Conservation (phyloP, 169 alveolate species). For the Plasmodium fragile region DNA sequence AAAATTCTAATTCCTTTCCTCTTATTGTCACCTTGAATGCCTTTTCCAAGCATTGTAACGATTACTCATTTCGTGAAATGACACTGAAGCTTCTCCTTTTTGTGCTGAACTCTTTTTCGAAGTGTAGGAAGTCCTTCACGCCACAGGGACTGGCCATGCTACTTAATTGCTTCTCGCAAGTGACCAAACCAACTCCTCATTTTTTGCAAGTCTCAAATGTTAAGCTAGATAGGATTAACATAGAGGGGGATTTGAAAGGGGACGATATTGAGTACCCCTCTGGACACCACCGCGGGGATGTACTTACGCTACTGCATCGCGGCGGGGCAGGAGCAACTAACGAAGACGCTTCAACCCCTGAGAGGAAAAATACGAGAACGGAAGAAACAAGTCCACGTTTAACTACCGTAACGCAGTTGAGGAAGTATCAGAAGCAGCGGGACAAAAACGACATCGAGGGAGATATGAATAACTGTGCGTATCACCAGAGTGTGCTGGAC, state of each 20-base stretch:
- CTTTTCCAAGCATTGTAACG: conserved; percentile 59
- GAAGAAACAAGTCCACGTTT: neutral
- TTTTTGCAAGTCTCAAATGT: conserved; percentile 24
- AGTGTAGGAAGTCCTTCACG: conserved; percentile 17
- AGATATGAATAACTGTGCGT: neutral
- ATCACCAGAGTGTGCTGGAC: neutral
- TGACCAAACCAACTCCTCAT: conserved; percentile 54
- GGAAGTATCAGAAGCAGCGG: neutral
- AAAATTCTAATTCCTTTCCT: conserved; percentile 33
- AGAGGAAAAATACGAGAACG: neutral
- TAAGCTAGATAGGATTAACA: conserved; percentile 12
- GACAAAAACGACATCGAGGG: conserved; percentile 2
- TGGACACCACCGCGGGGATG: neutral
- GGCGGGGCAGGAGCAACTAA: neutral
- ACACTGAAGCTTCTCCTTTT: conserved; percentile 13
- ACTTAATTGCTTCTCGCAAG: conserved; percentile 52
- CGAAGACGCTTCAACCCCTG: neutral
- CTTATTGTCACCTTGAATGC: conserved; percentile 42
- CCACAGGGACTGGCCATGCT: conserved; percentile 72
- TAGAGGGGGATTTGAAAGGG: neutral
- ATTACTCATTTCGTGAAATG: conserved; percentile 13
- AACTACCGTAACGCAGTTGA: neutral
- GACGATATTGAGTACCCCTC: neutral
- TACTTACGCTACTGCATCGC: neutral
- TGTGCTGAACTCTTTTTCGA: conserved; percentile 15